Evolutionary conservation across 108 stramenopile species (phyloP), one percentile per base, ranked within the genome.

Genomic region (Schizochytrium sp.): DNA sequence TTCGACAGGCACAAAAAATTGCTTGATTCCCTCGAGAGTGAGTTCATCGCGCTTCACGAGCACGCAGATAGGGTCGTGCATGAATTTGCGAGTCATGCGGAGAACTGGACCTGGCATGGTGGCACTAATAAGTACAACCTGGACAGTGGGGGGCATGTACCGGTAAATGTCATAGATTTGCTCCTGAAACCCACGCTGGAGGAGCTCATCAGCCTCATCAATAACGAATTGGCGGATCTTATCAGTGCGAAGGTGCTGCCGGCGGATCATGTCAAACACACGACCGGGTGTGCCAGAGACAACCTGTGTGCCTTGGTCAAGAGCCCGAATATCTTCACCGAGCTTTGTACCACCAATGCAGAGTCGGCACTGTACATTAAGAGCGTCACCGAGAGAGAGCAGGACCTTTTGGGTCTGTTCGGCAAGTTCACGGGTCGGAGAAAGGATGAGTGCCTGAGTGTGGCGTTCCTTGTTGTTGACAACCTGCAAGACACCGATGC

Each of bases 151-250:
- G 7, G 99, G 99, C 15, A 99, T 89, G 90, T 96, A 96, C 42
- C 98, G 90, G 91, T 98, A 99, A 88, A 99, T 98, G 91, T 99
- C 98, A 90, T 99, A 99, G 91, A 99, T 98, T 92, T 99, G 99
- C 87, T 97, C 99, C 91, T 99, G 98, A 95, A 99, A 99, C 0
- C 98, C 99, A 61, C 95, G 92, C 90, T 94, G 94, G 38, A 99
- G 92, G 96, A 99, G 97, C 93, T 99, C 99, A 93, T 99, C 99
- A n/a, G 99, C 99, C 90, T 99, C 99, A 89, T 99, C 99, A 89
- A 99, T 94, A 87, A 99, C 96, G 61, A 97, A 93, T 41, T 96
- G 94, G 92, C 97, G 97, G 55, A 99, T 83, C 47, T 92, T 91
- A 4, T 89, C 72, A 58, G 97, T 97, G 45, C 91, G 89, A 58